A percentile compares a stretch with the other conserved stretches of the same genome.
Evolutionary conservation across 441 rosid genomes (phyloP).

Genomic region (Populus tomentosa): DNA sequence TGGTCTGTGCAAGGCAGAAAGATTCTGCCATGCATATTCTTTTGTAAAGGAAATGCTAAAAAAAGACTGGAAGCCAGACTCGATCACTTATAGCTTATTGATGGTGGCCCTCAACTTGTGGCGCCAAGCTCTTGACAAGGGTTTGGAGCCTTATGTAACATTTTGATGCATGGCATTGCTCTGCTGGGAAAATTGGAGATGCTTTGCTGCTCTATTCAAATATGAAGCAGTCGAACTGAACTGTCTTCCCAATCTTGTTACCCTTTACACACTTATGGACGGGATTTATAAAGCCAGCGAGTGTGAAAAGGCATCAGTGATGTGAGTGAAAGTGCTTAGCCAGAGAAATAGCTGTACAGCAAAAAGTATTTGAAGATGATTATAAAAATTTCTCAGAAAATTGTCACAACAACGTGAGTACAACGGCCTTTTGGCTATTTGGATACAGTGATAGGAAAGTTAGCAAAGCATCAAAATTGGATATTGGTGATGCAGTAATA

Average conservation of each 20-base stretch:
- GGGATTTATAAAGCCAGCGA: constrained; percentile 65
- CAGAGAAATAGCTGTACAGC: too few relatives aligned
- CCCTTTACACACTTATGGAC: constrained; percentile 78
- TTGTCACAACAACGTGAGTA: not conserved
- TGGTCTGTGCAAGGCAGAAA: constrained; percentile 74
- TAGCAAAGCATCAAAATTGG: constrained; percentile 38
- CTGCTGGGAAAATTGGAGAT: constrained; percentile 57
- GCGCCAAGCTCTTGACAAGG: constrained; percentile 50
- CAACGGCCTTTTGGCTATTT: not conserved
- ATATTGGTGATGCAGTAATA: constrained; percentile 47
- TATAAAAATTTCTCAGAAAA: not conserved
- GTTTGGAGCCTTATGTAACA: too few relatives aligned
- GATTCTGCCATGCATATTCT: constrained; percentile 55
- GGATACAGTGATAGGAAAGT: not conserved
- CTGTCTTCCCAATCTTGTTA: constrained; percentile 70
- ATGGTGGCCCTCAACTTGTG: constrained; percentile 68
- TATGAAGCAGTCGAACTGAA: constrained; percentile 48
- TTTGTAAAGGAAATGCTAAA: constrained; percentile 75
- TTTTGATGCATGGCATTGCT: too few relatives aligned
- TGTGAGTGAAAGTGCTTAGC: constrained; percentile 37
- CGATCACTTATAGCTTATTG: constrained; percentile 69
- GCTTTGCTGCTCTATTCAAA: constrained; percentile 51
- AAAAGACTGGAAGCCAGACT: constrained; percentile 62
- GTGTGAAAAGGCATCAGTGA: constrained; percentile 47
- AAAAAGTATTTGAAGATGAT: not conserved